Evolutionary conservation across 2,329 filamentous ascomycete species (phyloP).

Genomic region (Domatiomyces globalis): DNA sequence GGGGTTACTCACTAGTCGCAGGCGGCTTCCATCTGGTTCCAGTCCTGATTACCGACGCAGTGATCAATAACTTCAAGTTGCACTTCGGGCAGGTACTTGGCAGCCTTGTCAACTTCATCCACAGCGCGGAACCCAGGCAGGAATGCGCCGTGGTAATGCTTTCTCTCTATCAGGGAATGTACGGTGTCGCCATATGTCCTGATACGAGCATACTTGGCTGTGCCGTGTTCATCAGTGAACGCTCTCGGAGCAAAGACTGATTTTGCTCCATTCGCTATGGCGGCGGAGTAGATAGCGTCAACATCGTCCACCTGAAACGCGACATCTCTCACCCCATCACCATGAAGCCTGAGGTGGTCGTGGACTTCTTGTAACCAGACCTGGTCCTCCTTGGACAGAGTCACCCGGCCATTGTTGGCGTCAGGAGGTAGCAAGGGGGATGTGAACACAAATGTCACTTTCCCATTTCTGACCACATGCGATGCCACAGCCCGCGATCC

Average conservation of each 20-base stretch:
- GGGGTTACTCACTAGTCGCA: background rate
- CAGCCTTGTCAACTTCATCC: conserved; percentile 32
- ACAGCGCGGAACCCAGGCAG: conserved; percentile 62
- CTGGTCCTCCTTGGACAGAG: conserved; percentile 40
- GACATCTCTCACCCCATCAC: conserved; percentile 89
- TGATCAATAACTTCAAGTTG: conserved; percentile 71
- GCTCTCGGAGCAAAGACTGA: conserved; percentile 36
- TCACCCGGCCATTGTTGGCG: conserved; percentile 40
- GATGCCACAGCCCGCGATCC: conserved; percentile 68
- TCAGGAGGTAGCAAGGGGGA: conserved; percentile 60
- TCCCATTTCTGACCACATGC: conserved; percentile 66
- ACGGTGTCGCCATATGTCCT: conserved; percentile 91
- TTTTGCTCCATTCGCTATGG: conserved; percentile 41
- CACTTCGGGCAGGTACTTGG: conserved; percentile 45
- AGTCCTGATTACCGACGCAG: conserved; percentile 60
- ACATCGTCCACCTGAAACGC: conserved; percentile 90
- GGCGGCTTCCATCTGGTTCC: conserved; percentile 1
- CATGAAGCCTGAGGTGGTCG: conserved; percentile 69
- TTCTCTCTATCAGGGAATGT: conserved; percentile 71
- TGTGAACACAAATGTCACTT: conserved; percentile 69
- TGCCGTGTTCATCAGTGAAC: conserved; percentile 49
- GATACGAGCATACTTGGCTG: conserved; percentile 63
- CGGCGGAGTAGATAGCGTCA: conserved; percentile 60
- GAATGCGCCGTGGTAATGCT: conserved; percentile 59
- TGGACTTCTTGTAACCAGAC: conserved; percentile 60